Base-by-base conservation (phyloP, 345 rosid genomes). In the Euclidium syriacum region DNA sequence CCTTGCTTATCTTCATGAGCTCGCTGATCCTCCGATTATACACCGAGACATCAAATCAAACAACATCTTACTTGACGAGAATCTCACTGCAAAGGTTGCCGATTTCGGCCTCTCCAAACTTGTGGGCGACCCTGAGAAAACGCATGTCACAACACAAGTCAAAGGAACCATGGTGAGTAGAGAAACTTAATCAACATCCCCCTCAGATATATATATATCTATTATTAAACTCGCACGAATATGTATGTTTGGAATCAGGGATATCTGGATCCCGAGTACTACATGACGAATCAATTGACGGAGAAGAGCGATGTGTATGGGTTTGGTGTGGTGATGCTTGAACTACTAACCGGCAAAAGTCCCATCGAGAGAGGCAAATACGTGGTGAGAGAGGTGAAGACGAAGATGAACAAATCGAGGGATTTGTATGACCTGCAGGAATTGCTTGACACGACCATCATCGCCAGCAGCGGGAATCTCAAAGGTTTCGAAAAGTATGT, bases 231-330 rank as follows among this genome's bases (percentile, higher is more conserved):
- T 62, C 17, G 39, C 2, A 26, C n/a, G n/a, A n/a, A n/a, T n/a
- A n/a, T n/a, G 0, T 43, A 2, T 42, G 0, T 52, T 0, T 11
- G 62, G 41, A 7, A 65, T 33, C 17, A 91, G 98, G 98, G 96
- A 2, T 88, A 88, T 65, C 48, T 88, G 82, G 96, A 91, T 77
- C 96, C 98, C 0, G 98, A 91, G 72, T 90, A 95, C 48, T 95
- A 86, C 80, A 86, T 88, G 94, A 95, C 96, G 1, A 87, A 88
- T 49, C 94, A 83, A 44, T 61, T 95, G 70, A 95, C 96, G 0
- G 99, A 80, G 62, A 95, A 95, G 83, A 90, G 96, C 7, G 99
- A 90, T 58, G 99, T 95, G 15, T 95, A 90, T 17, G 83, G 99
- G 52, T 95, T 84, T 51, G 99, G 99, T 52, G 89, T 95, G 43